phyloP scores from a whole-genome alignment of 2,329 filamentous ascomycete genomes.

The Cryphonectria carpinicola region DNA sequence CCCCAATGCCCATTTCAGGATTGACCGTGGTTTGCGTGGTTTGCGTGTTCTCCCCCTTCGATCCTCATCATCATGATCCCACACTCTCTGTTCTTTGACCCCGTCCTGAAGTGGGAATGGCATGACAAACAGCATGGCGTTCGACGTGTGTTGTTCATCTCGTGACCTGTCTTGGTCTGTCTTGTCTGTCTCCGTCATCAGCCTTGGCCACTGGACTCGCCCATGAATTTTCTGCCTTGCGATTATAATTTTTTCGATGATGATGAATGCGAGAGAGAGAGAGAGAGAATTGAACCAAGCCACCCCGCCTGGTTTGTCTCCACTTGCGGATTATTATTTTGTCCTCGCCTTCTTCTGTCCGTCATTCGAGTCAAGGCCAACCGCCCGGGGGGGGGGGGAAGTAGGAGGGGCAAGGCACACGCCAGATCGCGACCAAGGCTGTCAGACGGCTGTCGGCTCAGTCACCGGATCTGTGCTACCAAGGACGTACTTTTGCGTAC shows the following conservation, averaged over 20 bases:
- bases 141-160: conserved; percentile 5
- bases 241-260: not conserved
- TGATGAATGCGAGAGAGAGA: not conserved
- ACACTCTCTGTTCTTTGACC: not conserved
- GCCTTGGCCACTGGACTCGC: not conserved
- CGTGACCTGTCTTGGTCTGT: conserved; percentile 8
- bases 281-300: not conserved
- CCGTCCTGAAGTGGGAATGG: not conserved
- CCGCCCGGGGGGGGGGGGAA: too few relatives aligned
- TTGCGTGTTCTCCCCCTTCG: not conserved
- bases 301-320: not conserved
- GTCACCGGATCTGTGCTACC: not conserved
- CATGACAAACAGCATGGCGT: not conserved
- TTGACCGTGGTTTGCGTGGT: too few relatives aligned
- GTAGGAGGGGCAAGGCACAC: not conserved
- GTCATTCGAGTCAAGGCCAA: not conserved
- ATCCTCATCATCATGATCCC: conserved; percentile 1
- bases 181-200: not conserved
- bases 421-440: not conserved
- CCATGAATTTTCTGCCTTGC: not conserved
- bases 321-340: not conserved
- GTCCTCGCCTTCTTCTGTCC: not conserved
- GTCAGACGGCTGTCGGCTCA: not conserved
- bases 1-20: not conserved
- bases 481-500: not conserved